Percentiles rank a stretch among this genome's conserved stretches.
Evolutionary conservation across 352 stramenopile species (phyloP).

Genomic region (Lagenidium giganteum): DNA sequence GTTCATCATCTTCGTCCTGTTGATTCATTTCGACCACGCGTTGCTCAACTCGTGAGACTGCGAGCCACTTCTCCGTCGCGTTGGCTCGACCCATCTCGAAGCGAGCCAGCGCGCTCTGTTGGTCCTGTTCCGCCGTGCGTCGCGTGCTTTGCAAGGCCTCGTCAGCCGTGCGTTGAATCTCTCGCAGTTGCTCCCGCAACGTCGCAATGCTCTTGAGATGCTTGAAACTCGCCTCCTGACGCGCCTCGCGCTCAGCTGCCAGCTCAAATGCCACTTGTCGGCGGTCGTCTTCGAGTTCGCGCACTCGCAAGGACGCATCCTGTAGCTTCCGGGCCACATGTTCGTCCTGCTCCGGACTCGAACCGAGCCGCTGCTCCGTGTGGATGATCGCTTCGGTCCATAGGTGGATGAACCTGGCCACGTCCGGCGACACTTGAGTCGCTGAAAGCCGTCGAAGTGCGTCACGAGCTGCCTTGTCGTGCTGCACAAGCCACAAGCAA

Average conservation of each 20-base stretch:
- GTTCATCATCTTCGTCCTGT: slow-evolving; percentile 40
- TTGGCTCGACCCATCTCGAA: slow-evolving; percentile 27
- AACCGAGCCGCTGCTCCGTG: slow-evolving; percentile 29
- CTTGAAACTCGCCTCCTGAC: slow-evolving; percentile 19
- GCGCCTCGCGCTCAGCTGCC: slow-evolving; percentile 24
- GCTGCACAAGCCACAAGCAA: slow-evolving; percentile 10
- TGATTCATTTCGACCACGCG: slow-evolving; percentile 35
- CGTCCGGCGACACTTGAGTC: slow-evolving; percentile 29
- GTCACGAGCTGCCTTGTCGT: slow-evolving; percentile 33
- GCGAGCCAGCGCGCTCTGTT: slow-evolving; percentile 25
- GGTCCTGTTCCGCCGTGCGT: slow-evolving; percentile 39
- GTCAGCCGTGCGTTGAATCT: slow-evolving; percentile 28
- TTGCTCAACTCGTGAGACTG: slow-evolving; percentile 20
- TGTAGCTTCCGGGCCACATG: slow-evolving; percentile 19
- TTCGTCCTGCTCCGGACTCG: slow-evolving; percentile 58
- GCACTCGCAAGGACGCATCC: slow-evolving; percentile 48
- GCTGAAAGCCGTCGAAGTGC: slow-evolving; percentile 30
- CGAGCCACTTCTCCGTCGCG: slow-evolving; percentile 27
- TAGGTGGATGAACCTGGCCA: slow-evolving; percentile 26
- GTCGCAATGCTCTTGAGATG: slow-evolving; percentile 25
- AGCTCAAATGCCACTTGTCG: slow-evolving; percentile 64
- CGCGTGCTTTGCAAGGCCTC: slow-evolving; percentile 28
- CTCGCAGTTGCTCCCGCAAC: slow-evolving; percentile 40
- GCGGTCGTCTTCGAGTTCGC: slow-evolving; percentile 56
- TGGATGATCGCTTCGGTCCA: slow-evolving; percentile 39